A percentile compares a stretch with the other conserved stretches of the same genome.
Conservation (phyloP, 2,329 filamentous ascomycete species). For the Penicillium vulpinum region DNA sequence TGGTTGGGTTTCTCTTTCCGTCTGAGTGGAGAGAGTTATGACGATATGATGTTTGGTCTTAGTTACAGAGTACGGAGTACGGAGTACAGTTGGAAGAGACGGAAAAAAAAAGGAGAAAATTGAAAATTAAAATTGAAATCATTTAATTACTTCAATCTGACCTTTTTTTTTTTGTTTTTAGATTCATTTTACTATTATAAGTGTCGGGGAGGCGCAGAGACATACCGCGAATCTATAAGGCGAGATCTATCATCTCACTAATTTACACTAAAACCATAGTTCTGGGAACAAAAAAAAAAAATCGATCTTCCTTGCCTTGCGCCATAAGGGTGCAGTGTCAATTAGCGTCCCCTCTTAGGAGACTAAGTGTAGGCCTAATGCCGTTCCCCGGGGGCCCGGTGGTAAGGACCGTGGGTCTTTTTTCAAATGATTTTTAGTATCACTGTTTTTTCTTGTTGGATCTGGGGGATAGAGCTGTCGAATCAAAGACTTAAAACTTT, state of each 20-base stretch:
- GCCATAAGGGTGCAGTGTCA: constrained; percentile 19
- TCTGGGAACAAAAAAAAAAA: constrained; percentile 29
- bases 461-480: constrained; percentile 22
- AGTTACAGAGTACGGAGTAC: neutral
- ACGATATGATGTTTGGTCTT: constrained; percentile 1
- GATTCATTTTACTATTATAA: constrained; percentile 9
- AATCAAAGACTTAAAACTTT: constrained; percentile 18
- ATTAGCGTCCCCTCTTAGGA: constrained; percentile 30
- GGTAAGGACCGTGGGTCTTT: constrained; percentile 32
- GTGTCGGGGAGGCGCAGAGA: constrained; percentile 23
- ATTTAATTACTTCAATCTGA: neutral
- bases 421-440: too few species aligned
- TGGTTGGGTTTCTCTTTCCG: constrained; percentile 2
- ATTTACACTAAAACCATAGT: constrained; percentile 36
- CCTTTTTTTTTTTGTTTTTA: constrained; percentile 10
- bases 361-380: constrained; percentile 27
- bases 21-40: constrained; percentile 3
- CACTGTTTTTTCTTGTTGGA: constrained; percentile 1
- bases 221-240: constrained; percentile 18
- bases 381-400: constrained; percentile 39
- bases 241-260: constrained; percentile 43
- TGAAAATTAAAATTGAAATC: neutral
- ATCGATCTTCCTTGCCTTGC: constrained; percentile 37
- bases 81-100: neutral
- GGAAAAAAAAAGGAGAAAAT: neutral